Conservation (phyloP, 257 asterid genomes). For the Ilex asprella region DNA sequence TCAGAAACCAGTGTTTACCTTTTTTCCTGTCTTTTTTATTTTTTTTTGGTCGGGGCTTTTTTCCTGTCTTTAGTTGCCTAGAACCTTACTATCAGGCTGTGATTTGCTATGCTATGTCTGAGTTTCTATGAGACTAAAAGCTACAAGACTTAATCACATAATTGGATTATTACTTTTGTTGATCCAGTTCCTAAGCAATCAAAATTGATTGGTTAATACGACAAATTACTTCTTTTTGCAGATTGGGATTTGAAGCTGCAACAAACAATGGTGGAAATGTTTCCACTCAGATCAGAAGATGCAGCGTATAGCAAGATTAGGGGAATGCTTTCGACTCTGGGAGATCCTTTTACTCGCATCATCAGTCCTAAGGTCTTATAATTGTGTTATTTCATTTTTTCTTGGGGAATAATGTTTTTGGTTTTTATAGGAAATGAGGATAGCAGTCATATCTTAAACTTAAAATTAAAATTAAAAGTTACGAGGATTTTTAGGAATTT, state of each 20-base stretch:
- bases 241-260: constrained; percentile 95
- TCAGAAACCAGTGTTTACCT: neutral
- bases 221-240: constrained; percentile 18
- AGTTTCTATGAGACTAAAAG: no score
- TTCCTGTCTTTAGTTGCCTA: constrained; percentile 5
- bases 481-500: no score
- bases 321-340: constrained; percentile 94
- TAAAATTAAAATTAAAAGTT: no score
- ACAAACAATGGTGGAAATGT: constrained; percentile 91
- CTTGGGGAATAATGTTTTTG: neutral
- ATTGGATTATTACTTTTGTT: no score
- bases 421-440: no score
- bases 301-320: constrained; percentile 84
- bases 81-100: no score
- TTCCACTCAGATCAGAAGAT: constrained; percentile 82
- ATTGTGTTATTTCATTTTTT: neutral
- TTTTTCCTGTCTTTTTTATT: constrained; percentile 11
- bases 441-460: no score
- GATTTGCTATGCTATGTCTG: no score
- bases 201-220: neutral
- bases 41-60: no score
- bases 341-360: constrained; percentile 90
- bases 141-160: no score
- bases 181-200: neutral
- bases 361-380: constrained; percentile 78